Percentiles rank a stretch among this genome's conserved stretches.
Conservation (phyloP, 139 green algal genomes). For the Coccomyxa sp. region DNA sequence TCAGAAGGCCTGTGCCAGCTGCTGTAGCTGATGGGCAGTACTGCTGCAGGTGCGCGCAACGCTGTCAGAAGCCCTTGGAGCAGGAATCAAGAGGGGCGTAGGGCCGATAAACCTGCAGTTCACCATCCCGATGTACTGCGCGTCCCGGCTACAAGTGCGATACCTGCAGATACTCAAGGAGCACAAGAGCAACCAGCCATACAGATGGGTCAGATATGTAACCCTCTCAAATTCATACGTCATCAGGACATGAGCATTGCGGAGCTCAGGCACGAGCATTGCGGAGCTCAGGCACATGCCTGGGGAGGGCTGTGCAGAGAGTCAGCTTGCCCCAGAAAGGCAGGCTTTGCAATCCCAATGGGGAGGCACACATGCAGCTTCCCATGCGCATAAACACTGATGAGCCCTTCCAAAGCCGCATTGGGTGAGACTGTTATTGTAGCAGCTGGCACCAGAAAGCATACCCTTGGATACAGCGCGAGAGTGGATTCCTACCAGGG, state of each 20-base stretch:
- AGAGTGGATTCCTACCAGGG: no score
- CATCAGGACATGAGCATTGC: slow-evolving; percentile 25
- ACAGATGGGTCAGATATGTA: slow-evolving; percentile 69
- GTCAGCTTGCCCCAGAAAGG: not conserved
- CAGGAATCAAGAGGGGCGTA: slow-evolving; percentile 46
- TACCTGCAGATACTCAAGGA: slow-evolving; percentile 87
- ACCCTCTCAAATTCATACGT: slow-evolving; percentile 58
- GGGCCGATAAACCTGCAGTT: slow-evolving; percentile 92
- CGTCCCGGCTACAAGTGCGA: slow-evolving; percentile 52
- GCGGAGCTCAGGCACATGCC: no score
- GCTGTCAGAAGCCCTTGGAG: slow-evolving; percentile 33
- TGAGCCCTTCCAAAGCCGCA: no score
- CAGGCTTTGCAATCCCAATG: no score
- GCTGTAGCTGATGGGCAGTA: no score
- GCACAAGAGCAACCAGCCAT: slow-evolving; percentile 75
- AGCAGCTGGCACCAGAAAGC: no score
- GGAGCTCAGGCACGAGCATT: no score
- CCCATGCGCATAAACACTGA: no score
- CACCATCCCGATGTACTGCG: slow-evolving; percentile 83
- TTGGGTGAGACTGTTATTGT: no score
- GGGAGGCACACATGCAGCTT: no score
- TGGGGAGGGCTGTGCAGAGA: not conserved
- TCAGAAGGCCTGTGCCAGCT: no score
- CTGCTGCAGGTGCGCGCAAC: slow-evolving; percentile 46
- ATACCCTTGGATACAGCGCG: no score